phyloP scores from a whole-genome alignment of 441 rosid genomes.

The Geranium incanum region DNA sequence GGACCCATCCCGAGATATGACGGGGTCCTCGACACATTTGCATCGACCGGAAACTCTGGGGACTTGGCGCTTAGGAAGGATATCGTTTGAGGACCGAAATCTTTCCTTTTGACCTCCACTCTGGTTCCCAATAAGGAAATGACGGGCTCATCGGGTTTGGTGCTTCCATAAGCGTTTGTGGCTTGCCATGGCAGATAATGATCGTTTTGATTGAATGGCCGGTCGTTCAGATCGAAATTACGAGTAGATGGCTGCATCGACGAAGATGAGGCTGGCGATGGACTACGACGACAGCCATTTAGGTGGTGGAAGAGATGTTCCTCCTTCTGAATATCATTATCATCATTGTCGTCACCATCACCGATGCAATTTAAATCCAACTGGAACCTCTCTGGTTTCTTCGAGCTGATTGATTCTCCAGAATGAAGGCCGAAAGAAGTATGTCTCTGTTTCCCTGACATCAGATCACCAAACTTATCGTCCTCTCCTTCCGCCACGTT shows the following conservation, averaged over 20 bases:
- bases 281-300: constrained; percentile 47
- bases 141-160: constrained; percentile 47
- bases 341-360: constrained; percentile 65
- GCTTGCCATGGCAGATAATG: constrained; percentile 36
- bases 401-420: constrained; percentile 54
- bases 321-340: constrained; percentile 50
- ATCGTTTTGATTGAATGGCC: constrained; percentile 49
- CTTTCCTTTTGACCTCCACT: constrained; percentile 55
- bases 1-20: constrained; percentile 53
- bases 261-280: constrained; percentile 75
- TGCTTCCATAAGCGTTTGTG: constrained; percentile 33
- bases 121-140: constrained; percentile 72
- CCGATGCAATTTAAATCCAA: constrained; percentile 74
- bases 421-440: constrained; percentile 46
- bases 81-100: constrained; percentile 34
- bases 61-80: constrained; percentile 55
- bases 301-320: constrained; percentile 38
- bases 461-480: constrained; percentile 45
- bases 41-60: constrained; percentile 40
- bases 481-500: constrained; percentile 74
- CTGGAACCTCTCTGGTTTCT: constrained; percentile 56
- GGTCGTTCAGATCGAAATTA: constrained; percentile 87
- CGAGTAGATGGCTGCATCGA: constrained; percentile 59
- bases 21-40: constrained; percentile 44
- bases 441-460: constrained; percentile 41